Conservation (phyloP, 1,284 basidiomycete species). For the Cutaneotrichosporon dermatis region DNA sequence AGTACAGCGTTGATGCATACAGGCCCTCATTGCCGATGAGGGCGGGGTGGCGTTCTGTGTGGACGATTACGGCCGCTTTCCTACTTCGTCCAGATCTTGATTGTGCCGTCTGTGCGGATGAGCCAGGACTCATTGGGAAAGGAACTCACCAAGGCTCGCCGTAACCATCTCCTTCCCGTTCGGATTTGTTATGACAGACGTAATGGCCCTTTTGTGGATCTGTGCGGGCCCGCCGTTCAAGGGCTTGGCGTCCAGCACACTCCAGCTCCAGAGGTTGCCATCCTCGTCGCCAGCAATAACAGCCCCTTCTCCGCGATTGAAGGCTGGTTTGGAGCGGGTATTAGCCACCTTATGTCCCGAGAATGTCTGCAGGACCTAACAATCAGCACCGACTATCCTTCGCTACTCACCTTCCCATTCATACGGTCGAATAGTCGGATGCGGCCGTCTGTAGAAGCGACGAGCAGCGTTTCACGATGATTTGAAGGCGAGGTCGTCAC, state of each 20-base stretch:
- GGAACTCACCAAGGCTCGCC: slow-evolving; percentile 61
- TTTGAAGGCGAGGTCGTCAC: slow-evolving; percentile 56
- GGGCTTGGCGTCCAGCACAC: slow-evolving; percentile 71
- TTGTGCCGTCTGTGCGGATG: slow-evolving; percentile 30
- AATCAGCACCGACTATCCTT: not conserved
- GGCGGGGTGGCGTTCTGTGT: not conserved
- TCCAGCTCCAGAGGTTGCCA: slow-evolving; percentile 86
- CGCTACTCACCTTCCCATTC: slow-evolving; percentile 59
- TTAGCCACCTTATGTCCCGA: slow-evolving; percentile 57
- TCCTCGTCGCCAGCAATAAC: slow-evolving; percentile 86
- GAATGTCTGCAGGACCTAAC: slow-evolving; percentile 70
- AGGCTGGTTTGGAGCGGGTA: slow-evolving; percentile 58
- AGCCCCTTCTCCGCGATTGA: slow-evolving; percentile 73
- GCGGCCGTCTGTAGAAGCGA: slow-evolving; percentile 75
- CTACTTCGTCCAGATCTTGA: slow-evolving; percentile 35
- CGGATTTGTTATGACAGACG: slow-evolving; percentile 43
- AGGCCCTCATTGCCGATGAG: not conserved
- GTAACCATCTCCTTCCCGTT: slow-evolving; percentile 78
- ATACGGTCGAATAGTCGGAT: slow-evolving; percentile 78
- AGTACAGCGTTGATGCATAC: too few relatives aligned
- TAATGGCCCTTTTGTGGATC: slow-evolving; percentile 72
- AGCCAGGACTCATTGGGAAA: not conserved
- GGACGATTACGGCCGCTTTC: not conserved
- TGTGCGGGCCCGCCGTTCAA: slow-evolving; percentile 63
- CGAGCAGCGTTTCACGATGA: slow-evolving; percentile 72